Evolutionary conservation across 2,329 filamentous ascomycete species (phyloP).

Genomic region (Monilinia polystroma): DNA sequence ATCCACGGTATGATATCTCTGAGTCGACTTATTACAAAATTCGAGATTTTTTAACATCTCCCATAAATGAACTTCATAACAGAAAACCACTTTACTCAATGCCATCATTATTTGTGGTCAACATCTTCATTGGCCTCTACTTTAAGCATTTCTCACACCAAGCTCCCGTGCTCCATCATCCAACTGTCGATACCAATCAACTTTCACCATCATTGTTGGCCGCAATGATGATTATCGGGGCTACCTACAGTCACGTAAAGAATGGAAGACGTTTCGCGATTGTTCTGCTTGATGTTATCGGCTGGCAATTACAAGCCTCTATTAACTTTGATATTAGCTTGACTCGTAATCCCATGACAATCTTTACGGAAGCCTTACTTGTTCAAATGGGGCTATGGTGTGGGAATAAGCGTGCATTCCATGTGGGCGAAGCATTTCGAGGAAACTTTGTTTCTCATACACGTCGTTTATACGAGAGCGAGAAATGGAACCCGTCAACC

Average conservation of each 20-base stretch:
- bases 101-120: slow-evolving; percentile 30
- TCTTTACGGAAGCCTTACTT: slow-evolving; percentile 33
- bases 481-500: not conserved
- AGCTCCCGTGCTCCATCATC: slow-evolving; percentile 34
- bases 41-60: slow-evolving; percentile 9
- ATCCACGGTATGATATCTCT: slow-evolving; percentile 32
- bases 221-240: slow-evolving; percentile 33
- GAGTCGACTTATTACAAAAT: slow-evolving; percentile 26
- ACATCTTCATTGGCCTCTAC: slow-evolving; percentile 35
- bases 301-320: slow-evolving; percentile 32
- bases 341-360: slow-evolving; percentile 32
- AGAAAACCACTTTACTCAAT: slow-evolving; percentile 25
- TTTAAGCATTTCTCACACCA: slow-evolving; percentile 35
- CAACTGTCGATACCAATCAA: slow-evolving; percentile 33
- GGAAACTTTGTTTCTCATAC: slow-evolving; percentile 32
- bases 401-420: slow-evolving; percentile 35
- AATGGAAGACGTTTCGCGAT: slow-evolving; percentile 34
- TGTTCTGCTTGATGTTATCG: slow-evolving; percentile 31
- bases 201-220: slow-evolving; percentile 32
- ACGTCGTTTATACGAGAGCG: slow-evolving; percentile 26
- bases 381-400: slow-evolving; percentile 34
- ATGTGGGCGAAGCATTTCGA: slow-evolving; percentile 32
- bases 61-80: slow-evolving; percentile 5
- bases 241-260: slow-evolving; percentile 32
- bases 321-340: slow-evolving; percentile 32